These are phyloP conservation scores for Quercus bicolor DNA, from an alignment of 306 rosid genomes.

Conservation along the genomic window DNA sequence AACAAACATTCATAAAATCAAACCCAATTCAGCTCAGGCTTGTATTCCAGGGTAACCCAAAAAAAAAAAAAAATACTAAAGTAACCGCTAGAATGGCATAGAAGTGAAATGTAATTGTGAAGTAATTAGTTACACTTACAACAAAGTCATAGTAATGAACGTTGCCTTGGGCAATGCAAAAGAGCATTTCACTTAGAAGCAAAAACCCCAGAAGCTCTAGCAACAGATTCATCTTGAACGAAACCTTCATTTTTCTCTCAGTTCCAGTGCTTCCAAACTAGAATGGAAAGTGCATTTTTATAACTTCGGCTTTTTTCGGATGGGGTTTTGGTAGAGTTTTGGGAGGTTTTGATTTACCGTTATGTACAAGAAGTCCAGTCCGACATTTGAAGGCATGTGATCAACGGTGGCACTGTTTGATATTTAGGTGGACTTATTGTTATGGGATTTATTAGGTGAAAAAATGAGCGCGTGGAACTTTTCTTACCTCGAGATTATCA, in stretches of 20 bases:
- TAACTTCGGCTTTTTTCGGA: not conserved
- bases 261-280: too few species aligned
- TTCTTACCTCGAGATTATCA: not conserved
- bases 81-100: too few species aligned
- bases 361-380: not conserved
- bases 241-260: not conserved
- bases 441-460: not conserved
- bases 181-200: not conserved
- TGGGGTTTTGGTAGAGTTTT: not conserved
- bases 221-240: not conserved
- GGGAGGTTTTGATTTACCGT: not conserved
- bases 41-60: not conserved
- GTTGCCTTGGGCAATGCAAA: not conserved
- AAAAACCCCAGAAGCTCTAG: not conserved
- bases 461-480: not conserved
- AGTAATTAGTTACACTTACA: not conserved
- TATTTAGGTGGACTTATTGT: not conserved
- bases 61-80: not conserved
- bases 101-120: not conserved
- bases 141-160: conserved; percentile 7
- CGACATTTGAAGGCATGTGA: not conserved
- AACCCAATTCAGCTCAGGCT: not conserved
- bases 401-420: not conserved
- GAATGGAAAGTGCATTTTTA: not conserved
- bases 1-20: not conserved